phyloP scores from a whole-genome alignment of 495 filamentous ascomycete genomes.

The Articulospora tetracladia region DNA sequence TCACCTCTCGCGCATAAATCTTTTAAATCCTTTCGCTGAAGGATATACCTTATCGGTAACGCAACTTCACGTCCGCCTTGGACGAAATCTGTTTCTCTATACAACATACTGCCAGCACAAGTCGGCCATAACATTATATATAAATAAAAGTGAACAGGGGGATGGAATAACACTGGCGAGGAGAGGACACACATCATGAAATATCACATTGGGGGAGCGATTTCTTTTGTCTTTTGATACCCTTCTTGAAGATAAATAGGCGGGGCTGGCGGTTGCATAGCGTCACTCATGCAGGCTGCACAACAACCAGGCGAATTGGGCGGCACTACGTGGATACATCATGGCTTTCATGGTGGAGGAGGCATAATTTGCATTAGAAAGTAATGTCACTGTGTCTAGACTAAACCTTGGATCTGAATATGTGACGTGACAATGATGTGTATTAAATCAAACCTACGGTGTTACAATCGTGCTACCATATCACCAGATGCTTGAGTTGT shows the following conservation, averaged over 20 bases:
- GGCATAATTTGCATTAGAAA: background rate
- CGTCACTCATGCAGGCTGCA: background rate
- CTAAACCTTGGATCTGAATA: background rate
- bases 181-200: background rate
- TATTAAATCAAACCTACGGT: too few species aligned
- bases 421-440: too few species aligned
- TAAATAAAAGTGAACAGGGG: background rate
- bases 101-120: background rate
- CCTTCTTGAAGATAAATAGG: constrained; percentile 23
- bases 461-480: too few species aligned
- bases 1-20: constrained; percentile 70
- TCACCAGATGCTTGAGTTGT: too few species aligned
- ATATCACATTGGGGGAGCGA: background rate
- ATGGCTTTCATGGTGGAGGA: background rate
- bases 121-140: background rate
- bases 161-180: background rate
- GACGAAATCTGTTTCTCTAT: background rate
- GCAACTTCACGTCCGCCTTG: background rate
- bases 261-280: background rate
- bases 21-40: constrained; percentile 49
- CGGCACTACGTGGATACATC: constrained; percentile 4
- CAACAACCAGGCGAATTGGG: constrained; percentile 5
- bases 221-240: constrained; percentile 21
- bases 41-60: background rate
- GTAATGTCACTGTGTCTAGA: background rate